Conservation (phyloP, 1,284 basidiomycete genomes). For the Malassezia sympodialis region DNA sequence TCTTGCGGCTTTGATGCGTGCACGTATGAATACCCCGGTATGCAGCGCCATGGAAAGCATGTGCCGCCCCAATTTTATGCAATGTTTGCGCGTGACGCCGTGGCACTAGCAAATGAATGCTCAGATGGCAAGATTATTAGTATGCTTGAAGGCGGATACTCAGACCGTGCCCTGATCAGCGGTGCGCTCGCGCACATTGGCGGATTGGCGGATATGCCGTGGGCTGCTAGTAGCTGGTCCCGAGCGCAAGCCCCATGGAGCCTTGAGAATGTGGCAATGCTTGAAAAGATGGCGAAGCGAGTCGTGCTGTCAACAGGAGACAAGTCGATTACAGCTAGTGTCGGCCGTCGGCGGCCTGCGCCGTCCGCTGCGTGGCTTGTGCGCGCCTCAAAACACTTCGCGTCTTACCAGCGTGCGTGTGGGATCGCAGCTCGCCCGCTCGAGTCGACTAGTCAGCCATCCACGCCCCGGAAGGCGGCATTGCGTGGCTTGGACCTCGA, state of each 20-base stretch:
- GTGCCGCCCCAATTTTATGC: slow-evolving; percentile 80
- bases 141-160: slow-evolving; percentile 89
- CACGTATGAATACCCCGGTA: slow-evolving; percentile 77
- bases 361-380: slow-evolving; percentile 22
- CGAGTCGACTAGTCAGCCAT: background rate
- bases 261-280: slow-evolving; percentile 25
- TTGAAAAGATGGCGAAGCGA: slow-evolving; percentile 32
- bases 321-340: slow-evolving; percentile 14
- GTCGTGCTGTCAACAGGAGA: slow-evolving; percentile 16
- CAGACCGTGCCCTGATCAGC: slow-evolving; percentile 66
- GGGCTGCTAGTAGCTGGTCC: background rate
- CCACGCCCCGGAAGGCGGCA: slow-evolving; percentile 5
- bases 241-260: slow-evolving; percentile 22
- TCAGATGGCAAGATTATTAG: slow-evolving; percentile 67
- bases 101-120: slow-evolving; percentile 59
- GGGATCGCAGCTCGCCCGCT: slow-evolving; percentile 14
- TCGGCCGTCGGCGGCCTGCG: slow-evolving; percentile 18
- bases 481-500: slow-evolving; percentile 7
- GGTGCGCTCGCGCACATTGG: slow-evolving; percentile 49
- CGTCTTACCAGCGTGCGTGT: slow-evolving; percentile 29
- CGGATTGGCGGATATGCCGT: slow-evolving; percentile 20
- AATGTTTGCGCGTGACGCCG: slow-evolving; percentile 67
- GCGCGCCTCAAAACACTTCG: slow-evolving; percentile 26
- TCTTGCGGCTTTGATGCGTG: slow-evolving; percentile 77
- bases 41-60: slow-evolving; percentile 83